These are phyloP conservation scores for Thyridium curvatum DNA, from an alignment of 2,329 filamentous ascomycete species.

Conservation along the genomic window DNA sequence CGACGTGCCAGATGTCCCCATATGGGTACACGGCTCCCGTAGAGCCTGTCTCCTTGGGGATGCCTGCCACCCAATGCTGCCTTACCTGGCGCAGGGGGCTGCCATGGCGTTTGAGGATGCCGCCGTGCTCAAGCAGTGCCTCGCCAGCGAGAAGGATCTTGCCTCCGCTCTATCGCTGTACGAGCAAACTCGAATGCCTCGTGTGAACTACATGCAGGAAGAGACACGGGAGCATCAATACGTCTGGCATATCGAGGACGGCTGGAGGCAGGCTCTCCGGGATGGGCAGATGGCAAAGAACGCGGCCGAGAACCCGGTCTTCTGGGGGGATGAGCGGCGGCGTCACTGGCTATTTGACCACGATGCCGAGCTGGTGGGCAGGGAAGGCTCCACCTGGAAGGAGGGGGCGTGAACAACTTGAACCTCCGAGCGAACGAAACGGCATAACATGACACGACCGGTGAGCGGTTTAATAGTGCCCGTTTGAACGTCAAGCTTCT, in stretches of 20 bases:
- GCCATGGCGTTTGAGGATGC: slow-evolving; percentile 38
- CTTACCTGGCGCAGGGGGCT: slow-evolving; percentile 41
- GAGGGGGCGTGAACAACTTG: no score
- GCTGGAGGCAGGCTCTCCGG: slow-evolving; percentile 10
- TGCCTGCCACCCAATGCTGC: slow-evolving; percentile 38
- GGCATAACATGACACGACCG: no score
- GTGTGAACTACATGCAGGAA: slow-evolving; percentile 11
- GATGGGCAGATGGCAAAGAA: slow-evolving; percentile 10
- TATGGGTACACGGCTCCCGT: slow-evolving; percentile 31
- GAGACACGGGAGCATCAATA: slow-evolving; percentile 14
- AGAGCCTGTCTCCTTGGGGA: slow-evolving; percentile 35
- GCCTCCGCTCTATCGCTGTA: slow-evolving; percentile 6
- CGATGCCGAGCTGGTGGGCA: slow-evolving; percentile 12
- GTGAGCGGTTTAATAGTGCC: no score
- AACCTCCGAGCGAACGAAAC: no score
- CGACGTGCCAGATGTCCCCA: slow-evolving; percentile 29
- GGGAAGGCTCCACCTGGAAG: slow-evolving; percentile 9
- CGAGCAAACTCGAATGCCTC: slow-evolving; percentile 9
- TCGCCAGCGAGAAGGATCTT: background rate
- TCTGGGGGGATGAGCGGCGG: slow-evolving; percentile 18
- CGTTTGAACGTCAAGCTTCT: no score
- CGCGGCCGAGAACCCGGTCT: slow-evolving; percentile 12
- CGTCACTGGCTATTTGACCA: slow-evolving; percentile 25
- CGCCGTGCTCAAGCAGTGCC: slow-evolving; percentile 17
- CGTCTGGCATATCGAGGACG: slow-evolving; percentile 15